These are phyloP conservation scores for Karstenula rhodostoma DNA, from an alignment of 2,329 filamentous ascomycete species.

Conservation along the genomic window DNA sequence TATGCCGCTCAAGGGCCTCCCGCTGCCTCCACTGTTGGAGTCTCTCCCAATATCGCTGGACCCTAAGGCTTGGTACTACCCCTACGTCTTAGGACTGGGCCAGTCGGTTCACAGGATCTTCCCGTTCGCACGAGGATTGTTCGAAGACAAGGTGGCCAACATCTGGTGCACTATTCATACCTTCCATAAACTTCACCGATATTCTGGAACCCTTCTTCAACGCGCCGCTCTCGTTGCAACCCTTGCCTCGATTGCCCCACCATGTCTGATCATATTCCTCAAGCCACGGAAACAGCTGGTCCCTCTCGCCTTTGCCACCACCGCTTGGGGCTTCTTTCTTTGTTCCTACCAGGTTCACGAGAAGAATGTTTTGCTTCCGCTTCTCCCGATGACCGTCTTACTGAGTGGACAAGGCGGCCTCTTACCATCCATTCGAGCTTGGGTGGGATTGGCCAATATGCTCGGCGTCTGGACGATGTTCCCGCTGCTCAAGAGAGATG, in stretches of 20 bases:
- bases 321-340: slow-evolving; percentile 96
- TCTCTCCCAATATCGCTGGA: slow-evolving; percentile 66
- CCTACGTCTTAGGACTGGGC: slow-evolving; percentile 76
- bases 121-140: slow-evolving; percentile 92
- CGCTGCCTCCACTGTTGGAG: slow-evolving; percentile 69
- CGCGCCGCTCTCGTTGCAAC: slow-evolving; percentile 78
- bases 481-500: slow-evolving; percentile 85
- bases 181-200: slow-evolving; percentile 82
- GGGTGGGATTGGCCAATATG: slow-evolving; percentile 96
- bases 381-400: slow-evolving; percentile 91
- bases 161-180: slow-evolving; percentile 96
- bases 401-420: slow-evolving; percentile 81
- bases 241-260: slow-evolving; percentile 76
- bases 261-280: slow-evolving; percentile 80
- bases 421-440: slow-evolving; percentile 77
- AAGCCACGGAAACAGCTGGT: slow-evolving; percentile 79
- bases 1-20: slow-evolving; percentile 65
- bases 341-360: slow-evolving; percentile 99
- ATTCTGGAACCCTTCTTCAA: slow-evolving; percentile 76
- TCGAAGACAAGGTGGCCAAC: slow-evolving; percentile 99
- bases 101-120: slow-evolving; percentile 94
- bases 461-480: slow-evolving; percentile 94
- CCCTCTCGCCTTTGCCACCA: slow-evolving; percentile 80
- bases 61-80: slow-evolving; percentile 74
- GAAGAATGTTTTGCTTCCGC: slow-evolving; percentile 91